Evolutionary conservation across 495 filamentous ascomycete species (phyloP).

Genomic region (Extremus antarcticus): DNA sequence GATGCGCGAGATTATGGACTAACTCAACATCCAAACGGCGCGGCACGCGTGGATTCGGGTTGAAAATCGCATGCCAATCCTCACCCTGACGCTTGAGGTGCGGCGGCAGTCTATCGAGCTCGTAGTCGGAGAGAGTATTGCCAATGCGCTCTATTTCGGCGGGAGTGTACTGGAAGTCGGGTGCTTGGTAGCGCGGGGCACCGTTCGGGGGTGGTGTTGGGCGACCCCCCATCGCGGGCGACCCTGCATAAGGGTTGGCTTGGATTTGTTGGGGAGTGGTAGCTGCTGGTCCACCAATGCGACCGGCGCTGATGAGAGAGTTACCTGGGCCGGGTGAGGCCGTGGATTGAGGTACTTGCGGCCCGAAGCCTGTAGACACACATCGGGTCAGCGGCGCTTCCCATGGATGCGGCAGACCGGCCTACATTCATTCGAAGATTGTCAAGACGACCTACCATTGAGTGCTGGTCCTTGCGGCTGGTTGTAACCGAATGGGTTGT

Average conservation of each 20-base stretch:
- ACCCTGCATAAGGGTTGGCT: constrained; percentile 72
- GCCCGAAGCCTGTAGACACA: constrained; percentile 42
- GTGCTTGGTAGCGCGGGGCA: constrained; percentile 24
- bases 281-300: constrained; percentile 53
- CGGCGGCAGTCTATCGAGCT: constrained; percentile 69
- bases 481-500: constrained; percentile 22
- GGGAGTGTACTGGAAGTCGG: constrained; percentile 33
- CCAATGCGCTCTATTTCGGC: constrained; percentile 38
- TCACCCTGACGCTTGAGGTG: constrained; percentile 43
- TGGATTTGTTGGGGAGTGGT: constrained; percentile 85
- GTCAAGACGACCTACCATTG: constrained; percentile 45
- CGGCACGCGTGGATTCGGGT: constrained; percentile 32
- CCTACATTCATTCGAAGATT: not conserved
- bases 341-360: constrained; percentile 68
- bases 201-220: constrained; percentile 57
- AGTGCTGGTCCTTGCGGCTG: constrained; percentile 45
- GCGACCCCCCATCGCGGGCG: constrained; percentile 68
- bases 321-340: constrained; percentile 79
- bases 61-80: constrained; percentile 35
- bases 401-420: no score
- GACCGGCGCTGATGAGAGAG: constrained; percentile 32
- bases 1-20: constrained; percentile 31
- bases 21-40: constrained; percentile 33
- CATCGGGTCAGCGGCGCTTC: not conserved
- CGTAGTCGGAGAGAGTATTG: constrained; percentile 79